Conservation (phyloP, 2,329 filamentous ascomycete genomes). For the Fusarium sp. region DNA sequence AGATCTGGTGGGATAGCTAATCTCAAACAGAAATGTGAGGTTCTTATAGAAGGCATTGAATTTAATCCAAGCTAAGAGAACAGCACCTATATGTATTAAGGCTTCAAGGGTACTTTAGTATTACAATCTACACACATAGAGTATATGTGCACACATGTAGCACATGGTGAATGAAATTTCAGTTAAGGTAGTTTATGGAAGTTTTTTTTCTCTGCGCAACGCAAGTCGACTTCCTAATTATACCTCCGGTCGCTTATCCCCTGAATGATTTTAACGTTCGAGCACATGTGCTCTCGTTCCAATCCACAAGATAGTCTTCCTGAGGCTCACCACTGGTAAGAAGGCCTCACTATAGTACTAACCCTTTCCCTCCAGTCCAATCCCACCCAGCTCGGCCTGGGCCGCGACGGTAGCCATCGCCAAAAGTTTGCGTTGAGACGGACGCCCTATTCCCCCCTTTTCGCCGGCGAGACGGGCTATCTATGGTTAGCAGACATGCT, state of each 20-base stretch:
- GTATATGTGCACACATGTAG: background rate
- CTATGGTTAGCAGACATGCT: slow-evolving; percentile 7
- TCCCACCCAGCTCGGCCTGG: slow-evolving; percentile 21
- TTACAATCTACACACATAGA: no score
- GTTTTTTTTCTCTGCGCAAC: background rate
- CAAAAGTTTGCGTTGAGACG: slow-evolving; percentile 51
- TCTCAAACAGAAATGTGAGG: no score
- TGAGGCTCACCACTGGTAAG: slow-evolving; percentile 18
- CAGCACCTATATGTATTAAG: no score
- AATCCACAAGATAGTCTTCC: background rate
- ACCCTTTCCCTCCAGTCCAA: slow-evolving; percentile 25
- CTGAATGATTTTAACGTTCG: background rate
- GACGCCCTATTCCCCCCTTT: slow-evolving; percentile 59
- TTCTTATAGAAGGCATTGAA: no score
- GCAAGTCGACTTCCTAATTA: background rate
- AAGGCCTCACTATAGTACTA: slow-evolving; percentile 5
- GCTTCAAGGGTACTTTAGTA: no score
- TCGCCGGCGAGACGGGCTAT: slow-evolving; percentile 58
- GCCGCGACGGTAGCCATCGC: slow-evolving; percentile 51
- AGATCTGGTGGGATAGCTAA: no score
- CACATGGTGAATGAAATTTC: background rate
- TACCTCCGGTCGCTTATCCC: background rate
- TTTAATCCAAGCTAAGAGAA: no score
- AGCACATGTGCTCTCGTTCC: background rate
- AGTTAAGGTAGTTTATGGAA: background rate